Base-by-base conservation (phyloP, 805 yeast species). In the Komagataella pastoris region DNA sequence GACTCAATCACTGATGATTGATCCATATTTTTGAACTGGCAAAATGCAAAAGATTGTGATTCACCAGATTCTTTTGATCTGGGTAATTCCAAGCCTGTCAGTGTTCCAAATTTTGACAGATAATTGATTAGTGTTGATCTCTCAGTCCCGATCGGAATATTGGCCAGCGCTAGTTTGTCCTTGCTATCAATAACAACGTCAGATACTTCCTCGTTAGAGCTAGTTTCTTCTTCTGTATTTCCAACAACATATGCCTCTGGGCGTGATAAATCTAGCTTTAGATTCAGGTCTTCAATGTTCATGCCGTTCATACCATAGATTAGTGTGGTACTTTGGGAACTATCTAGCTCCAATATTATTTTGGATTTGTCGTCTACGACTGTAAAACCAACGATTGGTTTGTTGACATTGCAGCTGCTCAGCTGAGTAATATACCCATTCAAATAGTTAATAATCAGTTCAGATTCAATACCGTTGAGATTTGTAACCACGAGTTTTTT, bases 1-100 rank as follows among this genome's bases (percentile, higher is more conserved):
- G 68, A 64, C 8, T 61, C 61, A 6, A 61, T 60, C 2, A 52
- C 48, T 19, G 55, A 47, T 3, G 50, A 50, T 14, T n/a, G 12
- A 5, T 30, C 40, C 2, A 61, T 54, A 10, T 57, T 59, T 18
- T 49, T 49, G 53, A 64, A 73, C 52, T 79, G 80, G 36, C 75
- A 75, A 65, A 82, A 82, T 2, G 79, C 83, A 21, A 79, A 60
- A 1, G 88, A 88, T 54, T 71, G 44, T 21, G 23, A 46, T 66
- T 1, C 81, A 72, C 72, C 48, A 72, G 73, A 2, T 80, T 67
- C 5, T 74, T 69, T 46, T 70, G 69, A 54, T 78, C 81, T 12
- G 71, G 80, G 56, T 17, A 79, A 57, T 45, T 71, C 69, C 45
- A 80, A 66, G 0, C 68, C 64, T 19, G 62, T 60, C 1, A 81